Evolutionary conservation across 139 green algal species (phyloP).

Genomic region (Dunaliella primolecta): DNA sequence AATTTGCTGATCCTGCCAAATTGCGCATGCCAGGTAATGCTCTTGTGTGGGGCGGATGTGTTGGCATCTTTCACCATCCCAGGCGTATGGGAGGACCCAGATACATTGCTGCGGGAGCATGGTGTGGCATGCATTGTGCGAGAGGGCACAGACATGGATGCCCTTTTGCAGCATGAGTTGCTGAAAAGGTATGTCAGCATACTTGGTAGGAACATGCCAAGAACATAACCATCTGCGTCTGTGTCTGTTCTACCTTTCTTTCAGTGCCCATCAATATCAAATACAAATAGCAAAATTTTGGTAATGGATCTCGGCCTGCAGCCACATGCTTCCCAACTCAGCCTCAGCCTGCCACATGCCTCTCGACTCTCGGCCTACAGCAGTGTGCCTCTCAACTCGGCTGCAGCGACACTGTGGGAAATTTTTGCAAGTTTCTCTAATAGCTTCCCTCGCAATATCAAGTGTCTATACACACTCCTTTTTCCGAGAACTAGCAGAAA

Average conservation of each 20-base stretch:
- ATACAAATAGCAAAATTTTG: too few relatives aligned
- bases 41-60: conserved; percentile 76
- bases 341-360: background rate
- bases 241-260: background rate
- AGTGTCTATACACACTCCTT: too few relatives aligned
- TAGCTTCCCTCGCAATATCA: too few relatives aligned
- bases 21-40: conserved; percentile 57
- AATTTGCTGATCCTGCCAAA: too few relatives aligned
- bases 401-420: too few relatives aligned
- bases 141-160: conserved; percentile 27
- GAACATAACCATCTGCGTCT: background rate
- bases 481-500: too few relatives aligned
- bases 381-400: too few relatives aligned
- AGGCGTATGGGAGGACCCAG: conserved; percentile 68
- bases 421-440: too few relatives aligned
- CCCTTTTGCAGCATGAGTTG: conserved; percentile 8
- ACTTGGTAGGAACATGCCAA: background rate
- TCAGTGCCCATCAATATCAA: background rate
- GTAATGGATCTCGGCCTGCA: too few relatives aligned
- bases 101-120: conserved; percentile 47
- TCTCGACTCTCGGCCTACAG: background rate
- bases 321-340: background rate
- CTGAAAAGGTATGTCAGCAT: conserved; percentile 2
- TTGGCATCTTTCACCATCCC: conserved; percentile 42
- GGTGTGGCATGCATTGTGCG: conserved; percentile 57